Evolutionary conservation across 805 yeast genomes (phyloP).

Genomic region (Ogataea nakhonphanomensis): DNA sequence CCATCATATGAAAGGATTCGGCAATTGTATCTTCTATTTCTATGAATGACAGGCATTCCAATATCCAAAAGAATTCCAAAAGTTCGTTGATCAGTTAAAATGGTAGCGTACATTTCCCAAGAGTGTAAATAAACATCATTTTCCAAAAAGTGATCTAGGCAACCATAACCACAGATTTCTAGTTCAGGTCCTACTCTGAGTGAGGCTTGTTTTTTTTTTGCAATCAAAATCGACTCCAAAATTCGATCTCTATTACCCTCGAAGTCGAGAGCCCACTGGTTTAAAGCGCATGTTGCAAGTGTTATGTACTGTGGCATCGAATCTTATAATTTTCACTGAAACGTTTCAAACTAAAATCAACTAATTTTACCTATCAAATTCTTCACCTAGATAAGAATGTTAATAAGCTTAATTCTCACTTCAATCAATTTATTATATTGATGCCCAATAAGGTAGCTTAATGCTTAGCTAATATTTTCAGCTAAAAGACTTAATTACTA

Average conservation of each 20-base stretch:
- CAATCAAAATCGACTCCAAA: slow-evolving; percentile 69
- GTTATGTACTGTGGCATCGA: slow-evolving; percentile 84
- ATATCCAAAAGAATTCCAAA: slow-evolving; percentile 79
- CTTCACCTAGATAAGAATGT: no score
- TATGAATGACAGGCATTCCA: slow-evolving; percentile 92
- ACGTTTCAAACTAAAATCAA: not conserved
- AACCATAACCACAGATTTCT: slow-evolving; percentile 92
- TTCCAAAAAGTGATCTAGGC: slow-evolving; percentile 91
- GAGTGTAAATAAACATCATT: slow-evolving; percentile 84
- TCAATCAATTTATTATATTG: no score
- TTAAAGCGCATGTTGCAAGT: slow-evolving; percentile 87
- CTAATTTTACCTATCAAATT: not conserved
- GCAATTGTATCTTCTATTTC: slow-evolving; percentile 87
- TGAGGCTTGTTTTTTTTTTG: slow-evolving; percentile 72
- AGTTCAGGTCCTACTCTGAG: slow-evolving; percentile 96
- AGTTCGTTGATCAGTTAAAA: slow-evolving; percentile 63
- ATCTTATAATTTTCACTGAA: not conserved
- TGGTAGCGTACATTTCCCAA: slow-evolving; percentile 90
- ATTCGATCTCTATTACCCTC: slow-evolving; percentile 96
- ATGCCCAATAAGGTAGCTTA: no score
- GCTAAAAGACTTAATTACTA: no score
- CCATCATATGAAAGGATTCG: slow-evolving; percentile 80
- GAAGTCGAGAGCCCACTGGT: slow-evolving; percentile 98
- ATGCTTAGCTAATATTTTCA: no score
- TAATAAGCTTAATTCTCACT: no score